A percentile compares a stretch with the other conserved stretches of the same genome.
These are phyloP conservation scores for Apiotrichum domesticum DNA, from an alignment of 1,284 basidiomycete genomes.

Conservation along the genomic window DNA sequence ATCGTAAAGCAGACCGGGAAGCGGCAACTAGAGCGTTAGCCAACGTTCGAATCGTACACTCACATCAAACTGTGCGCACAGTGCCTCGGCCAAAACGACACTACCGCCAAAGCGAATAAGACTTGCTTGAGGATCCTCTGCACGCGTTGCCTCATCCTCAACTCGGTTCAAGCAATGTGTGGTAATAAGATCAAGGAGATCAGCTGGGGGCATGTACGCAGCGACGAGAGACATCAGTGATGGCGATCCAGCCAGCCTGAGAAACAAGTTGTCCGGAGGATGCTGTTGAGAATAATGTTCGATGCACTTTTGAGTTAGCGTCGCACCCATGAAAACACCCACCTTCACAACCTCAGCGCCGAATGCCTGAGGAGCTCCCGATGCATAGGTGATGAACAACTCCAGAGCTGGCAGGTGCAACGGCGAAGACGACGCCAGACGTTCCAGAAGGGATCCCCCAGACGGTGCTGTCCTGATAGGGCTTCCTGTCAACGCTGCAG, in stretches of 20 bases:
- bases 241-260: constrained; percentile 27
- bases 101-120: constrained; percentile 44
- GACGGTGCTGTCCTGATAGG: constrained; percentile 11
- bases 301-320: constrained; percentile 18
- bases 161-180: constrained; percentile 24
- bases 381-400: constrained; percentile 24
- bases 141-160: constrained; percentile 22
- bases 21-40: constrained; percentile 19
- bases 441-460: constrained; percentile 28
- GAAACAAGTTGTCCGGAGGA: constrained; percentile 33
- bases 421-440: constrained; percentile 19
- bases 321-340: neutral
- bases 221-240: constrained; percentile 22
- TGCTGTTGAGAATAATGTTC: constrained; percentile 15
- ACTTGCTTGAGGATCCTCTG: constrained; percentile 42
- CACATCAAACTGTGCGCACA: constrained; percentile 36
- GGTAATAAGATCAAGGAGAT: constrained; percentile 21
- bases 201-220: constrained; percentile 16
- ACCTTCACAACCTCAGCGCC: constrained; percentile 27
- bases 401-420: constrained; percentile 29
- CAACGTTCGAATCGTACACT: neutral
- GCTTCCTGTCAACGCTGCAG: constrained; percentile 16
- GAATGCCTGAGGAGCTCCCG: constrained; percentile 24
- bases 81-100: constrained; percentile 37
- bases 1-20: constrained; percentile 27